Base-by-base conservation (phyloP, 805 yeast species). In the Metschnikowia colocasiae region DNA sequence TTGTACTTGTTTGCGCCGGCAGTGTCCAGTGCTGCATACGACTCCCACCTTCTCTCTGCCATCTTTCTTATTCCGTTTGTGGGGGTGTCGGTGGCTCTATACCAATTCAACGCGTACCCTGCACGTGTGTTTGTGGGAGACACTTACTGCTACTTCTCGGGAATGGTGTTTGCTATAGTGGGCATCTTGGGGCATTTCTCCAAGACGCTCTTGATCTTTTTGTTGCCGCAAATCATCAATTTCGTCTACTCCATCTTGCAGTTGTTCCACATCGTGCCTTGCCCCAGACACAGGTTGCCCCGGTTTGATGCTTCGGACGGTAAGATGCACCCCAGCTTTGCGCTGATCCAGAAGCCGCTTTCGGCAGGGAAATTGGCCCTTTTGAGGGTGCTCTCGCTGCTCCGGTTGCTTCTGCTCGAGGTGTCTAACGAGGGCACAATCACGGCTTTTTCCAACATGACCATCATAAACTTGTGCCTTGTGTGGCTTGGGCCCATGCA, bases 161-260 rank as follows among this genome's bases (percentile, higher is more conserved):
- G 99, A 3, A 94, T 94, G 99, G 96, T 94, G 1, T 90, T 94
- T 66, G 99, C 98, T 0, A 94, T 91, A 23, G 96, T 88, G 26
- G 98, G 97, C 1, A 94, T 94, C 30, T 75, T 88, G 49, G 98
- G 98, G 1, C 99, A 94, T 71, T 94, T 91, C 65, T 88, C 97
- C 36, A 94, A 94, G 67, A 94, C 99, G 0, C 71, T 92, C 56
- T 71, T 94, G 66, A 66, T 91, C 29, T 84, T 94, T 60, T 85
- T 94, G 62, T 70, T 88, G 35, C 98, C 98, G 2, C 99, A 94
- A 68, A 87, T 94, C 46, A 66, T 89, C 67, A 94, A 94, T 63
- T 94, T 94, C 57, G 55, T 89, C 18, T 94, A 90, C 66, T 88
- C 96, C 0, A 79, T 81, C n/a, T 98, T 99, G 1, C 99, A 94